Evolutionary conservation across 257 asterid genomes (phyloP), one percentile per base, ranked within the genome.

Genomic region (Fraxinus cuspidata): DNA sequence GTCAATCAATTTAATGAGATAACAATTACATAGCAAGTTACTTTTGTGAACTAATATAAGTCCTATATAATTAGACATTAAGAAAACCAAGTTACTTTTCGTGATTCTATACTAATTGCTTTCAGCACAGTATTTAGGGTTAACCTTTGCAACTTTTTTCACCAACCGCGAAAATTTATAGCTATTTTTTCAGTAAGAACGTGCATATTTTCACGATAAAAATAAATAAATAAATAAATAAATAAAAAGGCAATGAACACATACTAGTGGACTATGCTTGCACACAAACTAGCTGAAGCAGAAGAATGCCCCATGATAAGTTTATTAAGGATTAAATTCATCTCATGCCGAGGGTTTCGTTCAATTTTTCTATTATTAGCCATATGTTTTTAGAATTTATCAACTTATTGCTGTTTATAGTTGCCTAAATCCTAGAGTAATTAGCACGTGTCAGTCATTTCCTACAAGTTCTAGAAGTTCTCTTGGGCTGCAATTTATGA

Each of bases 91-190:
- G 49, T 74, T n/a, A n/a, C n/a, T n/a, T n/a, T n/a, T n/a, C n/a
- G n/a, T n/a, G n/a, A n/a, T n/a, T n/a, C n/a, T n/a, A n/a, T n/a
- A n/a, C 56, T 74, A 71, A 73, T 16, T 31, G 12, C 70, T 28
- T 44, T 60, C 19, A 28, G 31, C 28, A 42, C 66, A 34, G 64
- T 60, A 37, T 7, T 58, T 58, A 42, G 27, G 32, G 67, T 40
- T 75, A 71, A 60, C 47, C 21, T 47, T 47, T 40, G 35, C 72
- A 70, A 75, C 75, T 16, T 40, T 68, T 42, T 70, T 75, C 77
- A 47, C 56, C 56, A 3, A 47, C 56, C 7, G 2, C n/a, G 2
- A 47, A 47, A 15, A 4, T 34, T 21, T 56, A 18, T 64, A 23
- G 49, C 32, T 44, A 34, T 6, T 69, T 40, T 72, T 23, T 40